Conservation (phyloP, 2,329 filamentous ascomycete species). For the Fusarium sp. region DNA sequence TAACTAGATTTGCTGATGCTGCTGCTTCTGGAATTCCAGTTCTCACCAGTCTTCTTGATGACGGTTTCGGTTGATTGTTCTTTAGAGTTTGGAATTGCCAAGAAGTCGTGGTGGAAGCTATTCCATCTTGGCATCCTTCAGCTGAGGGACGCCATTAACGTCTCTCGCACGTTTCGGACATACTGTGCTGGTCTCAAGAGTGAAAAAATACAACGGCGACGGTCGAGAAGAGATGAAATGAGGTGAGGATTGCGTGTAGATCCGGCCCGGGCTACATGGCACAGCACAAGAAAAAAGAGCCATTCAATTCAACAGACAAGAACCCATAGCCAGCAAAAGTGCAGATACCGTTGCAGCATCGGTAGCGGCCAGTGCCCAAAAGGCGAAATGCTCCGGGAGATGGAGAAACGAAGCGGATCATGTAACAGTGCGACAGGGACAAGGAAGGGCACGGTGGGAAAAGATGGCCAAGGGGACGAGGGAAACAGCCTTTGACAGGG, state of each 20-base stretch:
- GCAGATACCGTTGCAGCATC: slow-evolving; percentile 28
- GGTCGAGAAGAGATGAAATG: slow-evolving; percentile 8
- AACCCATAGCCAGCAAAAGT: neutral
- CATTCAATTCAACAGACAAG: neutral
- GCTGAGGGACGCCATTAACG: neutral
- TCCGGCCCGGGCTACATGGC: slow-evolving; percentile 12
- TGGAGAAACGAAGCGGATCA: slow-evolving; percentile 1
- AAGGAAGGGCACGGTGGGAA: slow-evolving; percentile 4
- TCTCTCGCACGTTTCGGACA: slow-evolving; percentile 3
- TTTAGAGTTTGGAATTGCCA: slow-evolving; percentile 18
- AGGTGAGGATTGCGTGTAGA: slow-evolving; percentile 14
- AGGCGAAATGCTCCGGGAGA: slow-evolving; percentile 28
- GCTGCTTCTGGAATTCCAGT: slow-evolving; percentile 19
- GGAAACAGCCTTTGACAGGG: slow-evolving; percentile 24
- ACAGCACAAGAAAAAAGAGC: neutral
- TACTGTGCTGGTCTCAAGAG: slow-evolving; percentile 11
- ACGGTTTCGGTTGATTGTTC: slow-evolving; percentile 8
- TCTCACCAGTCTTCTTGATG: neutral
- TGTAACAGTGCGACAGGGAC: slow-evolving; percentile 13
- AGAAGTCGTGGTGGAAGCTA: slow-evolving; percentile 7
- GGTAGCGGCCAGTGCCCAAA: slow-evolving; percentile 32
- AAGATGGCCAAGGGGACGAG: slow-evolving; percentile 1
- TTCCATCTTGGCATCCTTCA: slow-evolving; percentile 7
- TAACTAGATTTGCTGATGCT: slow-evolving; percentile 1
- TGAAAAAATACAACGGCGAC: slow-evolving; percentile 5